Percentiles rank a stretch among this genome's conserved stretches.
phyloP scores from a whole-genome alignment of 306 rosid species.

The Ziziphus jujuba region DNA sequence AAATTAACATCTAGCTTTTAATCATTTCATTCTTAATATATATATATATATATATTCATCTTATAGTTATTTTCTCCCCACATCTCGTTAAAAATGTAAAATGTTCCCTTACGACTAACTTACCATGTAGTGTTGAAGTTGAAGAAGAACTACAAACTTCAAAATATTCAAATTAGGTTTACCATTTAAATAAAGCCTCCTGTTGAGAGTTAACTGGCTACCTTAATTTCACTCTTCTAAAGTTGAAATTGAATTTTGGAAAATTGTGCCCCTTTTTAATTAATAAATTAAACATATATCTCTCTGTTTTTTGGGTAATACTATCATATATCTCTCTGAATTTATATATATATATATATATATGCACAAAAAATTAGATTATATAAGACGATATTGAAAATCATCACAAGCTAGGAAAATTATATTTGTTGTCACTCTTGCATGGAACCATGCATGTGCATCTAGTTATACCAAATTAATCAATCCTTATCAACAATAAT shows the following conservation, averaged over 20 bases:
- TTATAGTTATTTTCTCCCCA: background rate
- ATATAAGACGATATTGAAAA: background rate
- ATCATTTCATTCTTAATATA: too few species aligned
- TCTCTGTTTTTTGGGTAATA: background rate
- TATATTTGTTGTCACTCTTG: conserved; percentile 36
- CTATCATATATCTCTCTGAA: background rate
- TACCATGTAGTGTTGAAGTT: background rate
- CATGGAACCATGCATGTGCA: conserved; percentile 74
- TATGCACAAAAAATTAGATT: background rate
- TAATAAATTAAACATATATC: background rate
- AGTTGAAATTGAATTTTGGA: too few species aligned
- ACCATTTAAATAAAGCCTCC: background rate
- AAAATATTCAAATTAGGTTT: conserved; percentile 8
- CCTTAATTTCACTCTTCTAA: too few species aligned
- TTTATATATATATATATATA: background rate
- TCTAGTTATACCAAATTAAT: conserved; percentile 63
- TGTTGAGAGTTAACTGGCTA: background rate
- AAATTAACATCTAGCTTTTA: too few species aligned
- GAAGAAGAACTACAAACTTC: background rate
- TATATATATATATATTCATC: background rate
- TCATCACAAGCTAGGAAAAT: conserved; percentile 24
- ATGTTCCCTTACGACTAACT: conserved; percentile 18
- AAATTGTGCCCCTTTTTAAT: too few species aligned
- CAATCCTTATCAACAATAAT: conserved; percentile 37
- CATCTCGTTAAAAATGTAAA: conserved; percentile 8